These are phyloP conservation scores for Phytophthora vignae DNA, from an alignment of 352 stramenopile genomes.

Conservation along the genomic window DNA sequence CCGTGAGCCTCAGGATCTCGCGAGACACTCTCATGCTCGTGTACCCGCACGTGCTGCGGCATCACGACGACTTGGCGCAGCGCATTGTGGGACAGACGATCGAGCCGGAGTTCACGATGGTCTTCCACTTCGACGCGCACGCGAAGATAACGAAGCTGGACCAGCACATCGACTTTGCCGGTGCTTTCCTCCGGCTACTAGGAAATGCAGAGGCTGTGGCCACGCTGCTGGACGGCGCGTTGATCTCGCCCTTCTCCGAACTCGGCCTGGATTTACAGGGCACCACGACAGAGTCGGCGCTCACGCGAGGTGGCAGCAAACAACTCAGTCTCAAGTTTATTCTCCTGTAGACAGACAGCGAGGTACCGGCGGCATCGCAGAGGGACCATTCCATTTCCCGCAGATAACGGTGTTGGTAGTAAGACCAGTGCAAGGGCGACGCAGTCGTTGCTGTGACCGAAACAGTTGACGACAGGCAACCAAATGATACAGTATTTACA, in stretches of 20 bases:
- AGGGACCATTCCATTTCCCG: too few species aligned
- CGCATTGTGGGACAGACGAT: constrained; percentile 70
- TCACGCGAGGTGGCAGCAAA: constrained; percentile 55
- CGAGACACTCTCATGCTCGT: constrained; percentile 76
- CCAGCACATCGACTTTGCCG: constrained; percentile 60
- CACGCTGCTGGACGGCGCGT: constrained; percentile 47
- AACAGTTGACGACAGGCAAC: not conserved
- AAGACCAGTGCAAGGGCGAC: not conserved
- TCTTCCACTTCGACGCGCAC: constrained; percentile 64
- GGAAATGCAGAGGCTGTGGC: constrained; percentile 40
- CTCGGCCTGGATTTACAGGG: constrained; percentile 67
- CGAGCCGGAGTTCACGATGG: constrained; percentile 51
- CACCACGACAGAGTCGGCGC: constrained; percentile 38
- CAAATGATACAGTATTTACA: constrained; percentile 12
- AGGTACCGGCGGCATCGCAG: too few species aligned
- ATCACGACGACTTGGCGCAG: constrained; percentile 57
- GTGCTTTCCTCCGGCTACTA: constrained; percentile 62
- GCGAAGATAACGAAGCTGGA: constrained; percentile 68
- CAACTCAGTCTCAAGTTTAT: constrained; percentile 82
- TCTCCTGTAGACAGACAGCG: constrained; percentile 43
- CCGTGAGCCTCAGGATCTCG: constrained; percentile 61
- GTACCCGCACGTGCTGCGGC: constrained; percentile 67
- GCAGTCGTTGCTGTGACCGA: not conserved
- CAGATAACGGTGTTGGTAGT: not conserved
- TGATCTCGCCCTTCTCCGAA: constrained; percentile 66